These are phyloP conservation scores for Sequoiadendron giganteum DNA, from an alignment of 75 land plant genomes.

Conservation along the genomic window DNA sequence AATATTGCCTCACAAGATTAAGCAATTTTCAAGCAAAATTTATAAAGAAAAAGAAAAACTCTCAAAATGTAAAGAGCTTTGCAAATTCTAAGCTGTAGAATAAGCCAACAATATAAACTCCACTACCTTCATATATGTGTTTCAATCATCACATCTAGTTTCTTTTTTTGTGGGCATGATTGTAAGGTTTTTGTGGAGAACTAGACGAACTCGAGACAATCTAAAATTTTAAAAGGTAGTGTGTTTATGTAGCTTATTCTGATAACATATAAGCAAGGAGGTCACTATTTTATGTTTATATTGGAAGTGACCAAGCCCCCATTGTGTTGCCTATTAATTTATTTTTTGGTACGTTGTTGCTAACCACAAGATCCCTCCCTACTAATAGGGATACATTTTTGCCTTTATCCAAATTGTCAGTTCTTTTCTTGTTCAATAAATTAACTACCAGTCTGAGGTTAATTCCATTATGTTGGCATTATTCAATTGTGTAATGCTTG, in stretches of 20 bases:
- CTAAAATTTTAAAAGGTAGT: no score
- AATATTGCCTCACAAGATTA: no score
- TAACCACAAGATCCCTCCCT: no score
- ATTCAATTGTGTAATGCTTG: background rate
- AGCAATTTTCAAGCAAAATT: background rate
- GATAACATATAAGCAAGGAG: background rate
- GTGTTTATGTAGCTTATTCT: no score
- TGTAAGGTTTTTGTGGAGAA: background rate
- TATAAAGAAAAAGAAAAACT: background rate
- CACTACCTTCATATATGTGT: background rate
- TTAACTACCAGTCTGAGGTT: background rate
- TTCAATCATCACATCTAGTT: background rate
- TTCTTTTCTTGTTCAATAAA: background rate
- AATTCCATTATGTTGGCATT: background rate
- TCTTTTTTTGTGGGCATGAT: background rate
- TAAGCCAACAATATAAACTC: conserved; percentile 76
- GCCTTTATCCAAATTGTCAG: background rate
- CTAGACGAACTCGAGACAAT: background rate
- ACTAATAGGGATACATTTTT: background rate
- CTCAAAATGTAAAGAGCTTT: conserved; percentile 69
- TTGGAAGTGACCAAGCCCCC: background rate
- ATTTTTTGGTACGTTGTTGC: background rate
- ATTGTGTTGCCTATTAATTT: background rate
- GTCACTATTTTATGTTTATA: background rate
- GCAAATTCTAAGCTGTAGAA: conserved; percentile 79